Percentiles rank a stretch among this genome's conserved stretches.
phyloP scores from a whole-genome alignment of 371 early-diverging fungal species.

The Batkoa obscura region DNA sequence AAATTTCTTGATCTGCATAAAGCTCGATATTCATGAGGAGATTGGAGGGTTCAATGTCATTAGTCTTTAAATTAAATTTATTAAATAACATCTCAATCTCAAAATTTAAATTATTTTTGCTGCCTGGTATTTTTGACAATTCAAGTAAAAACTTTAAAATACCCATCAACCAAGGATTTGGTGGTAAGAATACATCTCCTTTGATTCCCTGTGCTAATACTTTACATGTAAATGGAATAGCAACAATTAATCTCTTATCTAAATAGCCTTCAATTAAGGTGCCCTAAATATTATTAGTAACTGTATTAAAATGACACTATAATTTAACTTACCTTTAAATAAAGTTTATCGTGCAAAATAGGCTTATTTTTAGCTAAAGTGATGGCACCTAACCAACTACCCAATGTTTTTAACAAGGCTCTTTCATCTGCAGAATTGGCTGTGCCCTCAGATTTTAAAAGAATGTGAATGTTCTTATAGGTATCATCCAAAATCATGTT shows the following conservation, averaged over 20 bases:
- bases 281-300: slow-evolving; percentile 37
- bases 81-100: slow-evolving; percentile 95
- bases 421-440: slow-evolving; percentile 77
- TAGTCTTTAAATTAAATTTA: slow-evolving; percentile 60
- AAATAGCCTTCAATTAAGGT: slow-evolving; percentile 80
- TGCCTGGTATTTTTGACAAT: slow-evolving; percentile 76
- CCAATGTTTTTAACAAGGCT: slow-evolving; percentile 77
- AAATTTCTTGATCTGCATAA: too few relatives aligned
- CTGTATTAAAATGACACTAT: slow-evolving; percentile 20
- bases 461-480: slow-evolving; percentile 55
- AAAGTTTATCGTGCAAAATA: slow-evolving; percentile 77
- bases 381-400: slow-evolving; percentile 92
- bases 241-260: slow-evolving; percentile 69
- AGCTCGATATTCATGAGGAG: slow-evolving; percentile 15
- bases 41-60: slow-evolving; percentile 52
- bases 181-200: slow-evolving; percentile 78
- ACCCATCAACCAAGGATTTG: slow-evolving; percentile 96
- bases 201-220: slow-evolving; percentile 72
- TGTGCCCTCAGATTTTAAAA: slow-evolving; percentile 85
- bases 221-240: slow-evolving; percentile 96
- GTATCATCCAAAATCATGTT: slow-evolving; percentile 75
- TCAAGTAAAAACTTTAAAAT: slow-evolving; percentile 78
- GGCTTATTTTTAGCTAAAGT: slow-evolving; percentile 87
- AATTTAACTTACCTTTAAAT: slow-evolving; percentile 66
- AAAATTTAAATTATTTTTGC: slow-evolving; percentile 87